Evolutionary conservation across 2,329 filamentous ascomycete species (phyloP), one percentile per base, ranked within the genome.

Genomic region (Intubia oerlemansii): DNA sequence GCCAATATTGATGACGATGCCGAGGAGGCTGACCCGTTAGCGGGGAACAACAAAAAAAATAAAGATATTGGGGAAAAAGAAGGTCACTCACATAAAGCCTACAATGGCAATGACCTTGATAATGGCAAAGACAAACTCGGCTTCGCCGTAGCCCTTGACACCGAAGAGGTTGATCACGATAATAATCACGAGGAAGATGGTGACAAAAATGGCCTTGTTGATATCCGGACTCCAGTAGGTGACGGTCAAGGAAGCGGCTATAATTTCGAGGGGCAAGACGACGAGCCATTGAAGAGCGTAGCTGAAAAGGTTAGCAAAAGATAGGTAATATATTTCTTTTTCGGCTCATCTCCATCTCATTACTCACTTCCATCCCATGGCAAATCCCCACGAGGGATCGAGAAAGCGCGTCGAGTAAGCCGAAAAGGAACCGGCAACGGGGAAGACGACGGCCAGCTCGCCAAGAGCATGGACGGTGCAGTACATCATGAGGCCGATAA

Each of bases 341-440:
- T 14, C 11, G 9, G 11, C 5, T 13, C 22, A 24, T 24, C 10
- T 6, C 10, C 5, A 14, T 11, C 10, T 4, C 5, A 14, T n/a
- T 5, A 59, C 67, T 49, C 48, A 78, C 62, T 90, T 91, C 81
- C 81, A 91, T 11, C 81, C 82, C 78, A 92, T 90, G 26, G 81
- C 79, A 44, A 91, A 91, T 0, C 82, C 82, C 81, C 81, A 92
- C 1, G 84, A 84, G 1, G 84, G 85, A 44, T 93, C 82, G 12
- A 95, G 51, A 43, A 95, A 93, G 12, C 85, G 69, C 17, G 81
- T 92, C 12, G 84, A 88, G 53, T 84, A 93, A 7, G 81, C 73
- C 1, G 81, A 80, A 46, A 93, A 95, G 4, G 82, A 90, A 32
- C 85, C 85, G 14, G 84, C 78, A 15, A 93, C 76, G 4, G 85